phyloP scores from a whole-genome alignment of 768 basidiomycete genomes.

The Clathrus columnatus region DNA sequence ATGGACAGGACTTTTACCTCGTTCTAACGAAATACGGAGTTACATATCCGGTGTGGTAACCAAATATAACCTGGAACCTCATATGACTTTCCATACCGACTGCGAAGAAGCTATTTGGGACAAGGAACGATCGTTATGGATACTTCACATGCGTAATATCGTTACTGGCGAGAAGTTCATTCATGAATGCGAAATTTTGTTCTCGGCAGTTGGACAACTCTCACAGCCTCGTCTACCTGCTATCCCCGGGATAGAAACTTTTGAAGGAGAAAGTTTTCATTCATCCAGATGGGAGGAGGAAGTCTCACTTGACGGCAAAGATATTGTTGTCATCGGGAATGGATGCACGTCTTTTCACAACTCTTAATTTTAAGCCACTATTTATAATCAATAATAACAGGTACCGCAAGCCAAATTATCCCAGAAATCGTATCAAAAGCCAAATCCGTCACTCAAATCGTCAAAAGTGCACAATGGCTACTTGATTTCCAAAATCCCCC shows the following conservation, averaged over 20 bases:
- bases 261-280: slow-evolving; percentile 17
- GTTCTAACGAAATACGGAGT: not conserved
- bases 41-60: slow-evolving; percentile 14
- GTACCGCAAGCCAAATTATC: slow-evolving; percentile 15
- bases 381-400: not conserved
- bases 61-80: slow-evolving; percentile 13
- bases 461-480: slow-evolving; percentile 15
- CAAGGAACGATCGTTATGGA: slow-evolving; percentile 13
- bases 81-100: slow-evolving; percentile 12
- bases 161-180: slow-evolving; percentile 8
- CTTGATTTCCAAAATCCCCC: slow-evolving; percentile 5
- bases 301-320: slow-evolving; percentile 15
- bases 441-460: slow-evolving; percentile 15
- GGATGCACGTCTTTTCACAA: slow-evolving; percentile 16
- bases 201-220: slow-evolving; percentile 16
- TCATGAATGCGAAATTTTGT: slow-evolving; percentile 15
- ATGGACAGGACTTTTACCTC: not conserved
- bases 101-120: slow-evolving; percentile 13
- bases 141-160: slow-evolving; percentile 10
- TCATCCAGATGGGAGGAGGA: slow-evolving; percentile 14
- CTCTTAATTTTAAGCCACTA: not conserved
- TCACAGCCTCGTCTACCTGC: slow-evolving; percentile 13
- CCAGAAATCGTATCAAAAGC: slow-evolving; percentile 13
- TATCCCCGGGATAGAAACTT: slow-evolving; percentile 10
- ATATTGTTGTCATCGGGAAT: slow-evolving; percentile 20